Conservation (phyloP, 139 green algal genomes). For the Picochlorum sp. region DNA sequence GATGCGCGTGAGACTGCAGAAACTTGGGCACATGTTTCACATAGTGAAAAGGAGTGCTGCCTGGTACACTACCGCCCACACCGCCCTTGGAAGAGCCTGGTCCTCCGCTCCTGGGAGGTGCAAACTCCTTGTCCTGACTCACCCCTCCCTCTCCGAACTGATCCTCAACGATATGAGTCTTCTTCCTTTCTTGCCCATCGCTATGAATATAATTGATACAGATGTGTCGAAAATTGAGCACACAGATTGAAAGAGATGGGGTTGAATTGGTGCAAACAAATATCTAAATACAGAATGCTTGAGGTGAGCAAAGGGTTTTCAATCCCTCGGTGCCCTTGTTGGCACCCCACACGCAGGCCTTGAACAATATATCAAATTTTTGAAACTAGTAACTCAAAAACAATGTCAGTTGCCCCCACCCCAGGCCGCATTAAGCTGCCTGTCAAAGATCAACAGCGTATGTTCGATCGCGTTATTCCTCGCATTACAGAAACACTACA, state of each 20-base stretch:
- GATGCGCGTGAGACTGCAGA: slow-evolving; percentile 59
- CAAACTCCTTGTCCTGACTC: slow-evolving; percentile 7
- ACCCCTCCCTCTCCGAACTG: slow-evolving; percentile 51
- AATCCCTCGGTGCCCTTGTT: too few relatives aligned
- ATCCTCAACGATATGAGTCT: slow-evolving; percentile 33
- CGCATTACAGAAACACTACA: too few relatives aligned
- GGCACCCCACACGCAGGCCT: too few relatives aligned
- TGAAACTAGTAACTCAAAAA: not conserved
- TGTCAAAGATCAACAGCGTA: slow-evolving; percentile 8
- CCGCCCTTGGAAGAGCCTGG: slow-evolving; percentile 12
- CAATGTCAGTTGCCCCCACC: not conserved
- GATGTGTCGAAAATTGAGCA: too few relatives aligned
- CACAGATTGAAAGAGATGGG: too few relatives aligned
- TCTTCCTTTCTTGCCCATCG: not conserved
- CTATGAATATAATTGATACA: too few relatives aligned
- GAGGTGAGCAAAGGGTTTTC: too few relatives aligned
- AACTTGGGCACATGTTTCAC: slow-evolving; percentile 63
- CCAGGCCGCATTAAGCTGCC: slow-evolving; percentile 8
- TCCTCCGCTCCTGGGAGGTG: not conserved
- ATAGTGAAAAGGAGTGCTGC: slow-evolving; percentile 31
- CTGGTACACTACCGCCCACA: slow-evolving; percentile 19
- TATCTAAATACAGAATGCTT: too few relatives aligned
- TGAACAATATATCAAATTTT: not conserved
- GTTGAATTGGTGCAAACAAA: too few relatives aligned
- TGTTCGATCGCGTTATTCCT: not conserved